Conservation (phyloP, 441 rosid species). For the Euphorbia celastroides region DNA sequence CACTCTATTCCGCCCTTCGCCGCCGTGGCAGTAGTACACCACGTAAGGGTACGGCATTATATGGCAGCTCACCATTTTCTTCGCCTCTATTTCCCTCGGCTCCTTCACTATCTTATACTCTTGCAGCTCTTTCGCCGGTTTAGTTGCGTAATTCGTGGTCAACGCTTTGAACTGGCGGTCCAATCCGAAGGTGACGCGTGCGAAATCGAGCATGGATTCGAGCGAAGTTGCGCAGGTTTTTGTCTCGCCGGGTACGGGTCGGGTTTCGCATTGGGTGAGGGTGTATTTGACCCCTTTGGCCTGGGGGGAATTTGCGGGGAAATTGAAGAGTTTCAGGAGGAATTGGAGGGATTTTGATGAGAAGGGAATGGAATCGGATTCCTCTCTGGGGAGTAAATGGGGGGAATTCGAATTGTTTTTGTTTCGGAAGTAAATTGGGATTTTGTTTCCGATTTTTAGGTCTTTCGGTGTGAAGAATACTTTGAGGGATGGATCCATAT, state of each 20-base stretch:
- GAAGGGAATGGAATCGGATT: constrained; percentile 63
- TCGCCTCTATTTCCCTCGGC: constrained; percentile 35
- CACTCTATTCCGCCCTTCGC: constrained; percentile 32
- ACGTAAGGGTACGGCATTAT: constrained; percentile 70
- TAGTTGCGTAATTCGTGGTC: constrained; percentile 29
- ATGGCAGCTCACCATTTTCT: constrained; percentile 56
- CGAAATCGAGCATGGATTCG: constrained; percentile 68
- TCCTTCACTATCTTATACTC: constrained; percentile 46
- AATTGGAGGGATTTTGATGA: constrained; percentile 38
- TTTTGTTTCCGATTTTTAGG: constrained; percentile 40
- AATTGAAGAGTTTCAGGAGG: constrained; percentile 51
- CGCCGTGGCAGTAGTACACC: constrained; percentile 62
- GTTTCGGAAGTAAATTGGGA: constrained; percentile 39
- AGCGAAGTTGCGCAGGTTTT: constrained; percentile 58
- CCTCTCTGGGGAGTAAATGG: constrained; percentile 51
- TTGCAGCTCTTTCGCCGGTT: constrained; percentile 18
- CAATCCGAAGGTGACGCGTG: constrained; percentile 35
- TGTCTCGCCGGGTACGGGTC: constrained; percentile 43
- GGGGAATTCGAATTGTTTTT: constrained; percentile 40
- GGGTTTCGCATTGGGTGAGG: constrained; percentile 41
- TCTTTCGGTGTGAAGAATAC: constrained; percentile 51
- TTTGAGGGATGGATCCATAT: constrained; percentile 35
- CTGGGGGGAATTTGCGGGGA: constrained; percentile 50
- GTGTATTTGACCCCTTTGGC: constrained; percentile 67
- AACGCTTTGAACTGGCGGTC: constrained; percentile 30